Evolutionary conservation across 2,329 filamentous ascomycete species (phyloP).

Genomic region (Aspergillus latus): DNA sequence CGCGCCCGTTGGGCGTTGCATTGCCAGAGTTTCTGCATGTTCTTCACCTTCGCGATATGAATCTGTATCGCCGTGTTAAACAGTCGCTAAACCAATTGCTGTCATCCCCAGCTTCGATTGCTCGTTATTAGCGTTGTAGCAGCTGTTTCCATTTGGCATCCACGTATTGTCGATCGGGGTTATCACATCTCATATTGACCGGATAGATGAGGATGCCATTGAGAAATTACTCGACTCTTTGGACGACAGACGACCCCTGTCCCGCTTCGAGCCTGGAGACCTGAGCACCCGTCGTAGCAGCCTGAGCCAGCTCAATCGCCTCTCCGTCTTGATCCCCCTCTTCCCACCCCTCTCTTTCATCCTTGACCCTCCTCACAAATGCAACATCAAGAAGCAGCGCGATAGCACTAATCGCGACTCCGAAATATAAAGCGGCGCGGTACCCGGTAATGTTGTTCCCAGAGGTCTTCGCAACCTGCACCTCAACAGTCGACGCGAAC

Average conservation of each 20-base stretch:
- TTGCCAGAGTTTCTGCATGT: not conserved
- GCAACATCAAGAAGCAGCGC: conserved; percentile 31
- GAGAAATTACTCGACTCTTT: not conserved
- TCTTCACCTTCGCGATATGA: not conserved
- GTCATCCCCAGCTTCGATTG: not conserved
- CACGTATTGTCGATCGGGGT: not conserved
- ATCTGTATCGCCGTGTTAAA: not conserved
- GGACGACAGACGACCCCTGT: not conserved
- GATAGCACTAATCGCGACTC: conserved; percentile 29
- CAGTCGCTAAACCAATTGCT: not conserved
- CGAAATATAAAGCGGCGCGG: conserved; percentile 34
- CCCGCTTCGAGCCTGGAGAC: not conserved
- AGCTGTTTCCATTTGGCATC: not conserved
- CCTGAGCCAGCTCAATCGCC: conserved; percentile 8
- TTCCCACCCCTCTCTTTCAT: conserved; percentile 35
- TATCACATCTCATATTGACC: not conserved
- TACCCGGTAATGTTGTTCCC: conserved; percentile 29
- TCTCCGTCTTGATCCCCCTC: not conserved
- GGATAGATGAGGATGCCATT: too few species aligned
- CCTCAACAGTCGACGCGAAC: conserved; percentile 45
- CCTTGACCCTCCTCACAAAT: conserved; percentile 35
- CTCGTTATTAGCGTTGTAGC: not conserved
- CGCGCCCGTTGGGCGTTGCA: not conserved
- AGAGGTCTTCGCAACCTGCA: conserved; percentile 22
- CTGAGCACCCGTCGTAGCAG: conserved; percentile 1